Base-by-base conservation (phyloP, 176 grass and related monocot species). In the Chrysopogon serrulatus region DNA sequence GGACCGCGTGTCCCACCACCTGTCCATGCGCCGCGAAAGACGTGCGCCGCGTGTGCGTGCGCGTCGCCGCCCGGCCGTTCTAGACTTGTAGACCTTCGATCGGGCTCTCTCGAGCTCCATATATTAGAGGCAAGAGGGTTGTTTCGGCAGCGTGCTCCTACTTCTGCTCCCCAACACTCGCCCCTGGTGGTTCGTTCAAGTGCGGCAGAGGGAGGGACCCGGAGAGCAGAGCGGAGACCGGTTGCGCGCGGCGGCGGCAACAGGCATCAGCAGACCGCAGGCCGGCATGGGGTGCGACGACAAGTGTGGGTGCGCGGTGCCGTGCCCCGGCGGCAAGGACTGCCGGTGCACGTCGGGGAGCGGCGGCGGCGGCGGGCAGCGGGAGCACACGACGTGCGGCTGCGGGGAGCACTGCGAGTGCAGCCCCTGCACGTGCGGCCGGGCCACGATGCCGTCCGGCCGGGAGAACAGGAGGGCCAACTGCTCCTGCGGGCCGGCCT, bases 241-340 rank as follows among this genome's bases (percentile, higher is more conserved):
- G 23, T n/a, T n/a, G n/a, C n/a, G 21, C 16, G 62, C 30, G 10
- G 2, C 1, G 5, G 12, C 18, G 19, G 10, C 33, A 88, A 2
- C 41, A 48, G 45, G 49, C 49, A 23, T 8, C 49, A n/a, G n/a
- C n/a, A n/a, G n/a, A n/a, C n/a, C n/a, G n/a, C n/a, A n/a, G n/a
- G n/a, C 42, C 11, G 26, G 14, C 40, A 89, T 86, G 87, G 82
- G 62, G 11, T 93, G 91, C 76, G 88, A 93, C 65, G 67, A 93
- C 31, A 93, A 82, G 88, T 93, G 91, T 74, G 91, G 91, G 39
- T 93, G 91, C 84, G 49, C 60, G 40, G 85, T 93, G 4, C 91
- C 91, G 8, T 93, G 88, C 80, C 88, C 78, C 27, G 88, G 85
- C 65, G 91, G 88, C 34, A 35, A 18, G n/a, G 69, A 49, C 16